Evolutionary conservation across 73 alveolate genomes (phyloP).

Genomic region (Stentor roeselii): DNA sequence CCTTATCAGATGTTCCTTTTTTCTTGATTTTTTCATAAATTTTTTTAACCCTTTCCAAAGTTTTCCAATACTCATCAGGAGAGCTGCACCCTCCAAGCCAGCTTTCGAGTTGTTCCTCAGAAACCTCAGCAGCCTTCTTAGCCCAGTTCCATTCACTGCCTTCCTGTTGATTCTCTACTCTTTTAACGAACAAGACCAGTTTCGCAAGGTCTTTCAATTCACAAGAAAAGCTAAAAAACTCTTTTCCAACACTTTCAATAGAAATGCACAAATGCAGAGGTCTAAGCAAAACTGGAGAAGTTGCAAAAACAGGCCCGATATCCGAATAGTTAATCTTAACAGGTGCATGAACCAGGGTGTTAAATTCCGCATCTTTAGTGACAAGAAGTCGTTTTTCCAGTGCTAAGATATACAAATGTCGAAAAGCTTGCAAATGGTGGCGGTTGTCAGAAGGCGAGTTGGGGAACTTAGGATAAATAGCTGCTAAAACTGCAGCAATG

Average conservation of each 20-base stretch:
- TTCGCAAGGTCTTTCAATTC: background rate
- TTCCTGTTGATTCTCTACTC: background rate
- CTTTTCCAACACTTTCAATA: constrained; percentile 1
- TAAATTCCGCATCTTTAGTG: constrained; percentile 14
- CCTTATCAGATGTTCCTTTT: background rate
- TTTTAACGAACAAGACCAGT: background rate
- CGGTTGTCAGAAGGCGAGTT: constrained; percentile 87
- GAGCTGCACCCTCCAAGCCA: constrained; percentile 5
- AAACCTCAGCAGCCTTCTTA: background rate
- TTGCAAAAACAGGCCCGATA: background rate
- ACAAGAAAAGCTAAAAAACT: background rate
- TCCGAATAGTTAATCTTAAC: background rate
- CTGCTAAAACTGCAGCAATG: constrained; percentile 79
- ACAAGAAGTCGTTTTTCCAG: constrained; percentile 46
- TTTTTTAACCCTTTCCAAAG: background rate
- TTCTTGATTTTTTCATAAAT: background rate
- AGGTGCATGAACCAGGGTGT: background rate
- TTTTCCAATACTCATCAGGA: constrained; percentile 5
- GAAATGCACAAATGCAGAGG: background rate
- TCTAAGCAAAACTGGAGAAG: constrained; percentile 7
- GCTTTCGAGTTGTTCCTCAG: background rate
- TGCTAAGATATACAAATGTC: constrained; percentile 95
- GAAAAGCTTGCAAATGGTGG: constrained; percentile 89
- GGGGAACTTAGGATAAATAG: constrained; percentile 92
- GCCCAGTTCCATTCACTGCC: constrained; percentile 7